Conservation (phyloP, 306 rosid species). For the cucumber (Cucumis sativus) region Cucumber_9930_V3 NC_026655.2:5070001-5070500, state of each 20-base stretch:
- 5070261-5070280: no score
- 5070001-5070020: background rate
- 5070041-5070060: background rate
- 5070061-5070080: background rate
- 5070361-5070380: no score
- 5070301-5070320: no score
- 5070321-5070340: no score
- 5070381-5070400: background rate
- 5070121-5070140: slow-evolving; percentile 3
- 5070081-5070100: background rate
- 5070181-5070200: no score
- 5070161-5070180: background rate
- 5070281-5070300: no score
- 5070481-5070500: background rate
- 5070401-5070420: background rate
- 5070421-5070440: background rate
- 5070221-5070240: no score
- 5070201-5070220: no score
- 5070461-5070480: background rate
- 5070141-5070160: slow-evolving; percentile 3
- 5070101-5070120: background rate
- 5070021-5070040: background rate
- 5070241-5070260: no score
- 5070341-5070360: no score
- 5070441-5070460: background rate